Conservation (phyloP, 768 basidiomycete species). For the Amanita pallidorosea region DNA sequence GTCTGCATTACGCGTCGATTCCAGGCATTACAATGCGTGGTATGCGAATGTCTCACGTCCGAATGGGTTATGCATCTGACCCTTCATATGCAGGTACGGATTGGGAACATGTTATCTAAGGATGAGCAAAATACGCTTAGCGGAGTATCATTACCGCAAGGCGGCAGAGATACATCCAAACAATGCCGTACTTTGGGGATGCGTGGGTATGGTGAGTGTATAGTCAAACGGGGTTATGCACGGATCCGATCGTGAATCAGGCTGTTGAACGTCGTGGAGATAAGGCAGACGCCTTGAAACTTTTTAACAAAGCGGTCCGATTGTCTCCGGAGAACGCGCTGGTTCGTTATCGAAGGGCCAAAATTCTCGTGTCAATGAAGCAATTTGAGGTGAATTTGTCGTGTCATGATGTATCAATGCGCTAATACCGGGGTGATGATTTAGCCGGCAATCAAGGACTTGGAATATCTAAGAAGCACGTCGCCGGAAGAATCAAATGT, state of each 20-base stretch:
- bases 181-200: slow-evolving; percentile 93
- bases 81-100: slow-evolving; percentile 73
- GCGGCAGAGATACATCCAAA: slow-evolving; percentile 88
- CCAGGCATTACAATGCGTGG: slow-evolving; percentile 98
- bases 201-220: slow-evolving; percentile 85
- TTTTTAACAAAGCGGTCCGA: slow-evolving; percentile 75
- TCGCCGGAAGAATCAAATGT: slow-evolving; percentile 97
- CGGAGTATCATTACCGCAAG: slow-evolving; percentile 94
- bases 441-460: slow-evolving; percentile 72
- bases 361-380: slow-evolving; percentile 79
- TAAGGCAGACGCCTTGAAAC: slow-evolving; percentile 57
- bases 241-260: slow-evolving; percentile 32
- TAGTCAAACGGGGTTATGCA: slow-evolving; percentile 12
- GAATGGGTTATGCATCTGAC: slow-evolving; percentile 10
- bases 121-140: slow-evolving; percentile 85
- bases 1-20: slow-evolving; percentile 82
- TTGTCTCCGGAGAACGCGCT: slow-evolving; percentile 84
- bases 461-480: slow-evolving; percentile 67
- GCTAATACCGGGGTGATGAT: slow-evolving; percentile 8
- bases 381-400: slow-evolving; percentile 62
- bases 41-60: slow-evolving; percentile 18
- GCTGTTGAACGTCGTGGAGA: slow-evolving; percentile 82
- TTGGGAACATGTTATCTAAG: slow-evolving; percentile 93
- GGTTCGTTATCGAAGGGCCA: slow-evolving; percentile 88
- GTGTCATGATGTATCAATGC: slow-evolving; percentile 4